Evolutionary conservation across 306 rosid genomes (phyloP).

Genomic region (Adenanthera pavonina): DNA sequence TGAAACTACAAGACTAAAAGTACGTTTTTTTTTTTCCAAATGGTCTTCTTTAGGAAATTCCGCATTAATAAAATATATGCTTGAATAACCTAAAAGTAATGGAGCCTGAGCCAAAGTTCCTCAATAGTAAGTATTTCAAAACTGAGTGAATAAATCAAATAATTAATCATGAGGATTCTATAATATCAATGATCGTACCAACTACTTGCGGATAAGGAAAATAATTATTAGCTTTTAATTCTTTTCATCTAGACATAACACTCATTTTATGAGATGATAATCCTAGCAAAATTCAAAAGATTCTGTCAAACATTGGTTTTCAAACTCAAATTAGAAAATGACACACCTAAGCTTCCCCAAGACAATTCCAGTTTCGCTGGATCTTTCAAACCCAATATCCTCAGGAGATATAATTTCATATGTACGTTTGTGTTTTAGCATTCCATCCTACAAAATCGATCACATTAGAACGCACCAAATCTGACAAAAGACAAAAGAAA

Average conservation of each 20-base stretch:
- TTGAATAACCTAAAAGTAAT: neutral
- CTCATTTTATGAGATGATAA: constrained; percentile 9
- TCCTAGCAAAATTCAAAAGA: neutral
- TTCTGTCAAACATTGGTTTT: no score
- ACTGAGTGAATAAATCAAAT: no score
- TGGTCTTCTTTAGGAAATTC: neutral
- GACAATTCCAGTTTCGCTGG: constrained; percentile 88
- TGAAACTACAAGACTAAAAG: neutral
- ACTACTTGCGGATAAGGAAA: neutral
- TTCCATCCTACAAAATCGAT: constrained; percentile 74
- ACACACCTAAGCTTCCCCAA: constrained; percentile 92
- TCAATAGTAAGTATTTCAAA: no score
- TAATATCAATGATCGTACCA: neutral
- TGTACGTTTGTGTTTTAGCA: constrained; percentile 89
- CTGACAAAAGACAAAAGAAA: neutral
- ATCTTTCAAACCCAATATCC: constrained; percentile 85
- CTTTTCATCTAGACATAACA: constrained; percentile 5
- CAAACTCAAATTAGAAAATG: constrained; percentile 7
- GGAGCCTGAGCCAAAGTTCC: neutral
- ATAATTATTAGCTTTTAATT: constrained; percentile 10
- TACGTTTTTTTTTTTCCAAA: neutral
- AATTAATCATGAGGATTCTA: no score
- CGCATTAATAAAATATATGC: neutral
- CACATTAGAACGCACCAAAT: no score
- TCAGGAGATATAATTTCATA: constrained; percentile 93